These are phyloP conservation scores for Globisporangium ultimum DNA, from an alignment of 352 stramenopile genomes.

Conservation along the genomic window DNA sequence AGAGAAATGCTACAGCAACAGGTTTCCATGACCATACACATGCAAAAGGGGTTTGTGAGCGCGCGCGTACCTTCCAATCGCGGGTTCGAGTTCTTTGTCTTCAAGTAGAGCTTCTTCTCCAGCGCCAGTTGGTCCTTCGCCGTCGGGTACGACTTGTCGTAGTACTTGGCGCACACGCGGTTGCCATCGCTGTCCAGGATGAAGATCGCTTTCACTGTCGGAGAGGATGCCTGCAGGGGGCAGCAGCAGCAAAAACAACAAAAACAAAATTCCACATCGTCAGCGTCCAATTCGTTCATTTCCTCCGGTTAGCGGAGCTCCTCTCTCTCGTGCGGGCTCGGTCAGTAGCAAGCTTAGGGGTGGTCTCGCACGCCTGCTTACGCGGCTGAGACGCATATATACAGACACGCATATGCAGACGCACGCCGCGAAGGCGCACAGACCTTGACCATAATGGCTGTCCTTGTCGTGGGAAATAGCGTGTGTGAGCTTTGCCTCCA, in stretches of 20 bases:
- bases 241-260: background rate
- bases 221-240: slow-evolving; percentile 44
- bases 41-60: too few species aligned
- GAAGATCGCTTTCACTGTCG: slow-evolving; percentile 87
- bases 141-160: slow-evolving; percentile 86
- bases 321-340: too few species aligned
- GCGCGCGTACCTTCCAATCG: slow-evolving; percentile 65
- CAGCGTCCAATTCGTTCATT: too few species aligned
- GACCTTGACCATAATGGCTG: slow-evolving; percentile 62
- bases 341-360: too few species aligned
- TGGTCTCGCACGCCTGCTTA: too few species aligned
- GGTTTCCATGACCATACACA: background rate
- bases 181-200: slow-evolving; percentile 86
- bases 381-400: too few species aligned
- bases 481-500: background rate
- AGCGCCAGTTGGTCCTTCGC: slow-evolving; percentile 84
- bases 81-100: slow-evolving; percentile 88
- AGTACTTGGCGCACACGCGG: slow-evolving; percentile 91
- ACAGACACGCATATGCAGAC: background rate
- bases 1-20: background rate
- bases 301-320: too few species aligned
- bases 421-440: slow-evolving; percentile 4
- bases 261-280: too few species aligned
- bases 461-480: background rate
- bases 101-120: slow-evolving; percentile 89